A percentile compares a stretch with the other conserved stretches of the same genome.
Conservation (phyloP, 176 grass and related monocot species). For the Puccinellia tenuiflora region DNA sequence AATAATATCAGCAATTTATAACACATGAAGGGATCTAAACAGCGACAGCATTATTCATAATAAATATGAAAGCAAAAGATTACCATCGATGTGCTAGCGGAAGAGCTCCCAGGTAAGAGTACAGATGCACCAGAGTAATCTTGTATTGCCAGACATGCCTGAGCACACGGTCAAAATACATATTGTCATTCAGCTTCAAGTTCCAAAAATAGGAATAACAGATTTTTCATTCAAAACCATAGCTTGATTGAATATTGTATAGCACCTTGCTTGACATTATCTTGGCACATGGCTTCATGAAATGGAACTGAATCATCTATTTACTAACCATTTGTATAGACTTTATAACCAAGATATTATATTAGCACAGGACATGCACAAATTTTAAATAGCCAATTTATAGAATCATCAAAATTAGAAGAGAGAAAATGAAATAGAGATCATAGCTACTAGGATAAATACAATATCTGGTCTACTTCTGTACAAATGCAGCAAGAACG, state of each 20-base stretch:
- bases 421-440: background rate
- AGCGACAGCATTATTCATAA: background rate
- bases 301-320: background rate
- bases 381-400: slow-evolving; percentile 1
- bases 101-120: slow-evolving; percentile 70
- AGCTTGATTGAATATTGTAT: background rate
- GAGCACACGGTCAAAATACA: slow-evolving; percentile 26
- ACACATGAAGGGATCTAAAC: slow-evolving; percentile 12
- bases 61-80: background rate
- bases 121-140: slow-evolving; percentile 79
- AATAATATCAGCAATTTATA: background rate
- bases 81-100: slow-evolving; percentile 89
- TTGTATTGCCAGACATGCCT: slow-evolving; percentile 92
- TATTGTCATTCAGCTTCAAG: slow-evolving; percentile 9
- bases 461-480: background rate
- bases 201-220: slow-evolving; percentile 6
- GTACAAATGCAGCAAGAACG: background rate
- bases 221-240: background rate
- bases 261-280: background rate
- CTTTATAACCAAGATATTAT: background rate
- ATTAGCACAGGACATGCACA: background rate
- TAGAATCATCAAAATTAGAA: background rate
- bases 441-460: background rate
- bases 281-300: background rate
- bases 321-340: background rate